phyloP scores from a whole-genome alignment of 768 basidiomycete species.

The Collybiopsis confluens region DNA sequence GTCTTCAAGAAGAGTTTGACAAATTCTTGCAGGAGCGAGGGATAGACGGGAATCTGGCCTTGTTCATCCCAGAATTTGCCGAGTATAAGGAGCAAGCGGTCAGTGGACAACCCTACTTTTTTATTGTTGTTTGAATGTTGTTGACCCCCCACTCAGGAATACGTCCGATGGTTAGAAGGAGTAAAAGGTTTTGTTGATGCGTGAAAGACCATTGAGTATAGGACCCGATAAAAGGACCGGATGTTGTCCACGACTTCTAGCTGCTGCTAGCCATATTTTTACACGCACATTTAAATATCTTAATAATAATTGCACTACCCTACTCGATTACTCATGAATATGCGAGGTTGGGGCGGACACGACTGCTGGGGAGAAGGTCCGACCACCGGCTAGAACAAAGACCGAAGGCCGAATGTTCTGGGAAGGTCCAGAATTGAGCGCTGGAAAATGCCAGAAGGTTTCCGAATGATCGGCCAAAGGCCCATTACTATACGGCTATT shows the following conservation, averaged over 20 bases:
- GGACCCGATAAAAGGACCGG: neutral
- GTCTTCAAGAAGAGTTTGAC: constrained; percentile 90
- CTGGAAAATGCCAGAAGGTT: too few species aligned
- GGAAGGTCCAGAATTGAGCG: too few species aligned
- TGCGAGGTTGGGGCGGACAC: too few species aligned
- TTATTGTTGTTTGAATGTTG: constrained; percentile 1
- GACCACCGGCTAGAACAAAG: too few species aligned
- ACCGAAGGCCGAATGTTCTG: too few species aligned
- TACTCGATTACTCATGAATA: too few species aligned
- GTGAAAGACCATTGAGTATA: neutral
- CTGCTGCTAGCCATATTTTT: too few species aligned
- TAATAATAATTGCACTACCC: too few species aligned
- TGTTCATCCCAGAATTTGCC: constrained; percentile 86
- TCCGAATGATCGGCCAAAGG: too few species aligned
- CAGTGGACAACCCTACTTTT: constrained; percentile 15
- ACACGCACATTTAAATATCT: too few species aligned
- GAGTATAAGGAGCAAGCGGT: constrained; percentile 94
- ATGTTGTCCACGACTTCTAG: neutral
- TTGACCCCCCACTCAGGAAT: constrained; percentile 57
- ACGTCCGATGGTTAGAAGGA: constrained; percentile 81
- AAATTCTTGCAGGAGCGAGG: constrained; percentile 87
- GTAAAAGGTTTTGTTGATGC: constrained; percentile 78
- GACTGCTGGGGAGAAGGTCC: too few species aligned
- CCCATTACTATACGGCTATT: too few species aligned
- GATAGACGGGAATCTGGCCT: constrained; percentile 74